Conservation (phyloP, 2,329 filamentous ascomycete species). For the Claviceps lovelessii region DNA sequence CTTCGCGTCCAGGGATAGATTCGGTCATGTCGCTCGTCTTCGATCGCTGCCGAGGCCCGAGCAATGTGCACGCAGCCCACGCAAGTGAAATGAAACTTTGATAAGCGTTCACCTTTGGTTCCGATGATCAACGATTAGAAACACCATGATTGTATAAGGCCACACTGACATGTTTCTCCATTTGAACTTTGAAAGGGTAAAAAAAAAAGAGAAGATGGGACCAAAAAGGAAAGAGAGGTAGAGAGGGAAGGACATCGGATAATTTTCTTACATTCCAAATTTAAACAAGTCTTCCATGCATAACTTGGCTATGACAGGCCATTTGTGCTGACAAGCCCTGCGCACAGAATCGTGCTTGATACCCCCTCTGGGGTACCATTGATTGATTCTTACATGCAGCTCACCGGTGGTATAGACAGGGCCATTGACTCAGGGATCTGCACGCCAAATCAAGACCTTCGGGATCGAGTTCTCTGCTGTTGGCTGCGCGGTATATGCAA, state of each 20-base stretch:
- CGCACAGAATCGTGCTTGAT: too few relatives aligned
- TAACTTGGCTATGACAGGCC: neutral
- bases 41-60: neutral
- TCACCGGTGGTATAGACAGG: neutral
- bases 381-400: neutral
- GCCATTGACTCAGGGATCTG: neutral
- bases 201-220: neutral
- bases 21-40: neutral
- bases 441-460: neutral
- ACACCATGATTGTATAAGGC: neutral
- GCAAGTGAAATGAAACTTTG: neutral
- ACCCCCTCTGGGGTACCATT: neutral
- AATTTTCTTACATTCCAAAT: neutral
- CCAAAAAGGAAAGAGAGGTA: neutral
- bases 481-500: neutral
- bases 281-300: neutral
- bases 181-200: neutral
- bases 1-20: neutral
- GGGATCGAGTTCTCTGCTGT: neutral
- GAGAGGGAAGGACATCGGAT: too few relatives aligned
- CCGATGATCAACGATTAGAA: neutral
- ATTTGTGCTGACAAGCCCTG: too few relatives aligned
- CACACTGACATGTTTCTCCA: neutral
- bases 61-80: neutral
- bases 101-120: neutral